A percentile compares a stretch with the other conserved stretches of the same genome.
Conservation (phyloP, 768 basidiomycete genomes). For the Harrya chromipes region DNA sequence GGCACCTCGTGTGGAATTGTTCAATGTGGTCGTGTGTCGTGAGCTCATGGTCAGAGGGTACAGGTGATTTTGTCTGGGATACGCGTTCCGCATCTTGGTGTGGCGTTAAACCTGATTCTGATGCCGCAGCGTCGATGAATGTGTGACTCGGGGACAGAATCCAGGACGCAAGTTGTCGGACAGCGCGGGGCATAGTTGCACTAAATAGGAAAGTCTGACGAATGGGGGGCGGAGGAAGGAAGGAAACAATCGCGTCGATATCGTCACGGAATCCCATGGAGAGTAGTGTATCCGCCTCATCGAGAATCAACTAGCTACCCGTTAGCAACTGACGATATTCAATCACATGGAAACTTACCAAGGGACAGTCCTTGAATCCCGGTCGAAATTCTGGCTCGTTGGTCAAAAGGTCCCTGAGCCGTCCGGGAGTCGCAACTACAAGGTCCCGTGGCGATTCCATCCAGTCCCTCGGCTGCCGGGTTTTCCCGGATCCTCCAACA, state of each 20-base stretch:
- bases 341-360: conserved; percentile 42
- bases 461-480: conserved; percentile 67
- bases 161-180: conserved; percentile 65
- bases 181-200: conserved; percentile 73
- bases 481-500: conserved; percentile 71
- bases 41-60: conserved; percentile 7
- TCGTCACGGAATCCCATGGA: conserved; percentile 93
- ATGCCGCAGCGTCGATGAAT: conserved; percentile 71
- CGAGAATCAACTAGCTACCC: conserved; percentile 70
- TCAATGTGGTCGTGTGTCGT: conserved; percentile 73
- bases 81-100: neutral
- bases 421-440: conserved; percentile 88
- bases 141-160: conserved; percentile 58
- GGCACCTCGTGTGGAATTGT: conserved; percentile 79
- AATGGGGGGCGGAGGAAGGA: conserved; percentile 56
- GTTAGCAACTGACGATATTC: neutral
- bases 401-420: conserved; percentile 70
- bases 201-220: conserved; percentile 94
- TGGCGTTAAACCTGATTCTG: conserved; percentile 41
- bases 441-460: conserved; percentile 65
- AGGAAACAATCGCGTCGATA: conserved; percentile 65
- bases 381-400: conserved; percentile 53
- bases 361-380: conserved; percentile 51
- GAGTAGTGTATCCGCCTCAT: conserved; percentile 88
- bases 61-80: neutral